Conservation (phyloP, 1,139 yeast genomes). For the Debaryomycetaceae sp. region DNA sequence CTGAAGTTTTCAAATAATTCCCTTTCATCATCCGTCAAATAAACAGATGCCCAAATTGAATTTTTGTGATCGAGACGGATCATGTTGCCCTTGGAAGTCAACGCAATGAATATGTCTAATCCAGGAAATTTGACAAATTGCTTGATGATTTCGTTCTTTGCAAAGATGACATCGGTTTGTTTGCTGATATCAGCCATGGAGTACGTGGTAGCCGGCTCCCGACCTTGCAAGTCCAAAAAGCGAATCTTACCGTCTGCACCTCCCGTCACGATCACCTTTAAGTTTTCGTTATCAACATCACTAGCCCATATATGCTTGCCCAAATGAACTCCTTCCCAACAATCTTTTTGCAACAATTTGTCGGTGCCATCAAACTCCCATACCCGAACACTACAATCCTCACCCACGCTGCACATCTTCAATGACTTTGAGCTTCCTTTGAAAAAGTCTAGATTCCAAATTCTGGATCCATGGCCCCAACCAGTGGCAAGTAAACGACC, state of each 20-base stretch:
- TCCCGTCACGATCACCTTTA: conserved; percentile 62
- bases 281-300: conserved; percentile 45
- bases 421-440: conserved; percentile 26
- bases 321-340: conserved; percentile 58
- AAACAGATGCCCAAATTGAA: conserved; percentile 24
- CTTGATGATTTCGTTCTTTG: conserved; percentile 57
- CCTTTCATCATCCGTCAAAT: conserved; percentile 18
- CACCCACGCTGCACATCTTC: conserved; percentile 67
- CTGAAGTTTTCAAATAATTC: conserved; percentile 44
- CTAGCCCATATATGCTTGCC: conserved; percentile 91
- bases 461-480: conserved; percentile 96
- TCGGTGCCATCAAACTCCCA: conserved; percentile 52
- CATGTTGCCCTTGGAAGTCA: conserved; percentile 64
- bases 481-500: conserved; percentile 70
- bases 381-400: conserved; percentile 82
- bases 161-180: conserved; percentile 21
- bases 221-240: conserved; percentile 41
- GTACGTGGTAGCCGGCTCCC: conserved; percentile 17
- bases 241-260: conserved; percentile 88
- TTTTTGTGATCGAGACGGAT: conserved; percentile 25
- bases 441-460: conserved; percentile 76
- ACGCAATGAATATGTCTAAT: conserved; percentile 41
- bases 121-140: conserved; percentile 48
- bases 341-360: conserved; percentile 20
- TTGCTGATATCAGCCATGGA: conserved; percentile 28